phyloP scores from a whole-genome alignment of 805 yeast species.

The Nakazawaea ishiwadae region DNA sequence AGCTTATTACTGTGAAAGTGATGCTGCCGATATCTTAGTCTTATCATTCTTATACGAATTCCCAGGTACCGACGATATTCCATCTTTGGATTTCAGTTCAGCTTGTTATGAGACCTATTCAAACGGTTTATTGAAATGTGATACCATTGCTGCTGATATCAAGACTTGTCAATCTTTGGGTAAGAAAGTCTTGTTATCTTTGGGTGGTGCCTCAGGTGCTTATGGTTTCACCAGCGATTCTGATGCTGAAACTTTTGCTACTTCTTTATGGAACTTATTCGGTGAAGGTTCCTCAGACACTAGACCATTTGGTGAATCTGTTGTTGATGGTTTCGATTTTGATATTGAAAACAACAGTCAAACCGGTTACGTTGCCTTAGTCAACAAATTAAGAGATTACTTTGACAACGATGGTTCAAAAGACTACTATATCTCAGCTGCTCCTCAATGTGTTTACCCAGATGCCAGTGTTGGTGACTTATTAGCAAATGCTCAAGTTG shows the following conservation, averaged over 20 bases:
- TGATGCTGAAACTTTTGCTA: constrained; percentile 58
- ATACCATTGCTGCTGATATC: constrained; percentile 55
- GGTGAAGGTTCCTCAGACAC: constrained; percentile 48
- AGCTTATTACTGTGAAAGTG: constrained; percentile 59
- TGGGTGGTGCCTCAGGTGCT: constrained; percentile 67
- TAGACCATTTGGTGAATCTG: constrained; percentile 65
- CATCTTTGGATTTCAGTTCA: constrained; percentile 54
- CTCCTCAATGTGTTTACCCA: constrained; percentile 91
- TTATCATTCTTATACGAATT: constrained; percentile 67
- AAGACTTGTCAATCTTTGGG: constrained; percentile 73
- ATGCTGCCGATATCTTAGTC: constrained; percentile 66
- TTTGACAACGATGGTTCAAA: constrained; percentile 40
- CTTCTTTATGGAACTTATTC: constrained; percentile 56
- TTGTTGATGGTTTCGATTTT: constrained; percentile 80
- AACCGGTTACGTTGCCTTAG: constrained; percentile 65
- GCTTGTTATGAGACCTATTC: constrained; percentile 35
- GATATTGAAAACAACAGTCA: constrained; percentile 62
- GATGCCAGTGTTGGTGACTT: constrained; percentile 51
- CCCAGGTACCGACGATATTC: constrained; percentile 36
- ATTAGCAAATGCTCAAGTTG: constrained; percentile 52
- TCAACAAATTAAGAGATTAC: constrained; percentile 37
- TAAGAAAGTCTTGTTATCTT: constrained; percentile 68
- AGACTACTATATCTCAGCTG: constrained; percentile 73
- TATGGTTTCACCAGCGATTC: constrained; percentile 48
- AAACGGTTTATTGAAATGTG: constrained; percentile 39